phyloP scores from a whole-genome alignment of 768 basidiomycete species.

The Suillus spraguei region DNA sequence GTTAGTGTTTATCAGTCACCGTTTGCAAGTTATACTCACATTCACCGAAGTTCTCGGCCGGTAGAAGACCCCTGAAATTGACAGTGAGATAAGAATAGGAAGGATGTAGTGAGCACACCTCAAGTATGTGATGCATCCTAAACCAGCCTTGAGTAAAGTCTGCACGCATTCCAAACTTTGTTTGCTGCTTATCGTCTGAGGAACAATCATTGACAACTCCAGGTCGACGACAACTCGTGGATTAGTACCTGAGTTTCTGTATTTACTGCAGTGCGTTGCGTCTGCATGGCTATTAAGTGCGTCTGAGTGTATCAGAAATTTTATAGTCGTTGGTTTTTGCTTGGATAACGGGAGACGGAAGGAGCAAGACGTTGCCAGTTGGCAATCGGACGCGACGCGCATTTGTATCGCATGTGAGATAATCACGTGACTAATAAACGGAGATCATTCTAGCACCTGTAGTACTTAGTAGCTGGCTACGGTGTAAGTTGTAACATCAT shows the following conservation, averaged over 20 bases:
- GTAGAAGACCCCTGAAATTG: slow-evolving; percentile 63
- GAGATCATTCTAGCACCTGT: too few relatives aligned
- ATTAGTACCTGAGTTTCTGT: slow-evolving; percentile 29
- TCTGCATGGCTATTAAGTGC: slow-evolving; percentile 23
- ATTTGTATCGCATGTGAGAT: slow-evolving; percentile 13
- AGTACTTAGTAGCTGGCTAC: neutral
- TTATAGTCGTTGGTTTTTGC: slow-evolving; percentile 1
- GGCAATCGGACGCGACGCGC: slow-evolving; percentile 18
- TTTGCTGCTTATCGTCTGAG: slow-evolving; percentile 49
- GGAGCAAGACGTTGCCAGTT: too few relatives aligned
- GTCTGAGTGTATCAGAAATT: neutral
- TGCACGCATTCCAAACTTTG: slow-evolving; percentile 74
- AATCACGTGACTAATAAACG: slow-evolving; percentile 24
- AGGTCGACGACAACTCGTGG: neutral
- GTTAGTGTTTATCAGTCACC: neutral
- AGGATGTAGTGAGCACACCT: slow-evolving; percentile 42
- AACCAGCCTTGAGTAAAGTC: slow-evolving; percentile 69
- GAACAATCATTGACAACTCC: slow-evolving; percentile 12
- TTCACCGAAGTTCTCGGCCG: slow-evolving; percentile 77
- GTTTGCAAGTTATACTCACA: slow-evolving; percentile 40
- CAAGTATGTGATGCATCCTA: slow-evolving; percentile 78
- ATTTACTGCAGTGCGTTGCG: slow-evolving; percentile 19
- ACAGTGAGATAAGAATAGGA: slow-evolving; percentile 8
- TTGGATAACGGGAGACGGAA: neutral
- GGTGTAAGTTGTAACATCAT: neutral